Evolutionary conservation across 805 yeast species (phyloP).

Genomic region (Candida montana): DNA sequence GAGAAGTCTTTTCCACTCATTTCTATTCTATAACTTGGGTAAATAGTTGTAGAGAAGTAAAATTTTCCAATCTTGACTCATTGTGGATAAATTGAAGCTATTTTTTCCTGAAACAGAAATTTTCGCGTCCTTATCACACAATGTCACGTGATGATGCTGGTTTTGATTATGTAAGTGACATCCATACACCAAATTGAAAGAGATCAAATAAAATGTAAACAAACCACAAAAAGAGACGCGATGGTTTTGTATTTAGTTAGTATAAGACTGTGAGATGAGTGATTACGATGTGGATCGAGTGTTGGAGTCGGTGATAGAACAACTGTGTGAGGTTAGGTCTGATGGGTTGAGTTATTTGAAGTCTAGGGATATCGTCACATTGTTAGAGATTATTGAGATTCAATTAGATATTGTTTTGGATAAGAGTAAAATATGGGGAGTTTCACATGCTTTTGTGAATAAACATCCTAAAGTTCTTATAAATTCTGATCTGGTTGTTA

Average conservation of each 20-base stretch:
- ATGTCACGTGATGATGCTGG: not conserved
- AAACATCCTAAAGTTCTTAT: conserved; percentile 13
- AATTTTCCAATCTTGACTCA: not conserved
- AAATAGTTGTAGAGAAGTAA: not conserved
- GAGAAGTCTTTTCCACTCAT: conserved; percentile 10
- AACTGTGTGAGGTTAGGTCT: not conserved
- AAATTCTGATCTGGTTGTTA: conserved; percentile 9
- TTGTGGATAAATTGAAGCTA: not conserved
- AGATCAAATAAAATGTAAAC: not conserved
- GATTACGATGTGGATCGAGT: not conserved
- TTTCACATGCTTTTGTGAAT: conserved; percentile 9
- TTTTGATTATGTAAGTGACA: not conserved
- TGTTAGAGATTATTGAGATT: not conserved
- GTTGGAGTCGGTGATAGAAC: not conserved
- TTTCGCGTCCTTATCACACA: not conserved
- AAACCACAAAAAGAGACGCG: not conserved
- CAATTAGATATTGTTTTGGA: conserved; percentile 1
- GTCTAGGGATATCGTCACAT: not conserved
- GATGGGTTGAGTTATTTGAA: not conserved
- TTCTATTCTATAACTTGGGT: not conserved
- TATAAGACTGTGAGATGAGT: too few relatives aligned
- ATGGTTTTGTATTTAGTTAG: too few relatives aligned
- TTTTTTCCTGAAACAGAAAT: not conserved
- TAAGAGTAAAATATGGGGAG: conserved; percentile 9
- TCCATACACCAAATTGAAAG: not conserved